Conservation (phyloP, 176 grass and related monocot genomes). For the Eragrostis curvula region DNA sequence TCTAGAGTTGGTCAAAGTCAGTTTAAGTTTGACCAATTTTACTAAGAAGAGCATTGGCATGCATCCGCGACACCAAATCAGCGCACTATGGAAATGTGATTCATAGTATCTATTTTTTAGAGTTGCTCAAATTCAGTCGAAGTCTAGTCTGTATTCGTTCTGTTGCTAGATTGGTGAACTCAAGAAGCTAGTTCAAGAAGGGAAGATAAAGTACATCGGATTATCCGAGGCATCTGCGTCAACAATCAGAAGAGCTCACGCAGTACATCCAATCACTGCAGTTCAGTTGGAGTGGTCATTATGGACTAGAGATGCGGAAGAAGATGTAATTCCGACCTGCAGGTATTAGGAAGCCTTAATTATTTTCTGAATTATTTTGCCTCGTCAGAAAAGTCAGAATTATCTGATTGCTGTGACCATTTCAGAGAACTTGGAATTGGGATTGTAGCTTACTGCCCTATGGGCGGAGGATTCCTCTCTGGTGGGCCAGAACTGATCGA, state of each 20-base stretch:
- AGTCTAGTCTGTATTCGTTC: background rate
- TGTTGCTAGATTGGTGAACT: conserved; percentile 55
- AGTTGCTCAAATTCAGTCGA: too few species aligned
- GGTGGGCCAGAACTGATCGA: conserved; percentile 52
- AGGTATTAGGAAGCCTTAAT: conserved; percentile 37
- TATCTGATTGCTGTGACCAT: background rate
- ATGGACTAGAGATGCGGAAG: conserved; percentile 70
- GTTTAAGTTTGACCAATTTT: too few species aligned
- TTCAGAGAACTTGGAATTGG: conserved; percentile 74
- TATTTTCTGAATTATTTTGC: conserved; percentile 16
- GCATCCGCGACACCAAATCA: too few species aligned
- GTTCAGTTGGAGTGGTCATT: conserved; percentile 73
- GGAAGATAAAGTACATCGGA: conserved; percentile 76
- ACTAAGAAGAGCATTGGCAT: too few species aligned
- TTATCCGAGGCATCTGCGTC: conserved; percentile 66
- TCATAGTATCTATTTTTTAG: too few species aligned
- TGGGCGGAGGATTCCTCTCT: conserved; percentile 63
- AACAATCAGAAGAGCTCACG: conserved; percentile 67
- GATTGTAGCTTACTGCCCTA: conserved; percentile 75
- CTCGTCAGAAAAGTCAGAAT: too few species aligned
- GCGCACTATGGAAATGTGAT: too few species aligned
- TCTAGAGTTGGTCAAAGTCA: too few species aligned
- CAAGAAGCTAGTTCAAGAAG: conserved; percentile 69
- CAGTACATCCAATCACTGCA: conserved; percentile 65
- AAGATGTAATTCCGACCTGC: conserved; percentile 75